Percentiles rank a stretch among this genome's conserved stretches.
Conservation (phyloP, 192 early-diverging fungal genomes). For the Backusella australiensis region DNA sequence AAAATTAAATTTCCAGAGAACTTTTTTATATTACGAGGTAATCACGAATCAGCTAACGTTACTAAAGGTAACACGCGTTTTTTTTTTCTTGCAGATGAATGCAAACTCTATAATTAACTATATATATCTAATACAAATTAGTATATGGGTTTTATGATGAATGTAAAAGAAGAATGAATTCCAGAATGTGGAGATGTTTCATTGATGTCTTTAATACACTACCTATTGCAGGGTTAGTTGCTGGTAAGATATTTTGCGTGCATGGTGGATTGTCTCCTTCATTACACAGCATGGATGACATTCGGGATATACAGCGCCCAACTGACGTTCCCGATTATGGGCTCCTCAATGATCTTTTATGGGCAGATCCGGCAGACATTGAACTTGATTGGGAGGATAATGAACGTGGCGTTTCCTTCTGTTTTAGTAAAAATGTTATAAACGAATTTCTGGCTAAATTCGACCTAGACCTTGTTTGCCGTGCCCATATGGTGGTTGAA, state of each 20-base stretch:
- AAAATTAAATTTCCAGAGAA: conserved; percentile 98
- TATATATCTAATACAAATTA: conserved; percentile 32
- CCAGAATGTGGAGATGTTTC: conserved; percentile 93
- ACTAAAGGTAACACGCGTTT: conserved; percentile 60
- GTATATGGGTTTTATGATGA: conserved; percentile 98
- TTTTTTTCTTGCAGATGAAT: neutral
- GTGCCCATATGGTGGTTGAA: conserved; percentile 97
- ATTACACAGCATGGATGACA: conserved; percentile 81
- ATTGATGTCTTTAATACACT: conserved; percentile 91
- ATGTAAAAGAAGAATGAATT: conserved; percentile 84
- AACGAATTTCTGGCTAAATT: conserved; percentile 79
- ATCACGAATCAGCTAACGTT: conserved; percentile 96
- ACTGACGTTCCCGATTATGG: conserved; percentile 93
- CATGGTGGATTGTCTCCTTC: conserved; percentile 91
- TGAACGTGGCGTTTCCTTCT: conserved; percentile 93
- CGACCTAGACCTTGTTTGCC: conserved; percentile 94
- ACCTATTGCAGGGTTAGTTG: conserved; percentile 92
- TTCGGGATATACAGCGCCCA: conserved; percentile 76
- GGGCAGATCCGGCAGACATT: conserved; percentile 89
- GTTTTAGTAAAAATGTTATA: conserved; percentile 86
- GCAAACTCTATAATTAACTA: neutral
- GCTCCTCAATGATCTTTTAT: conserved; percentile 87
- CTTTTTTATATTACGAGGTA: conserved; percentile 94
- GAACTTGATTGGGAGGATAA: conserved; percentile 87
- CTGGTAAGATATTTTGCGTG: conserved; percentile 92